Conservation (phyloP, 2,329 filamentous ascomycete genomes). For the Phaeoacremonium minimum region DNA sequence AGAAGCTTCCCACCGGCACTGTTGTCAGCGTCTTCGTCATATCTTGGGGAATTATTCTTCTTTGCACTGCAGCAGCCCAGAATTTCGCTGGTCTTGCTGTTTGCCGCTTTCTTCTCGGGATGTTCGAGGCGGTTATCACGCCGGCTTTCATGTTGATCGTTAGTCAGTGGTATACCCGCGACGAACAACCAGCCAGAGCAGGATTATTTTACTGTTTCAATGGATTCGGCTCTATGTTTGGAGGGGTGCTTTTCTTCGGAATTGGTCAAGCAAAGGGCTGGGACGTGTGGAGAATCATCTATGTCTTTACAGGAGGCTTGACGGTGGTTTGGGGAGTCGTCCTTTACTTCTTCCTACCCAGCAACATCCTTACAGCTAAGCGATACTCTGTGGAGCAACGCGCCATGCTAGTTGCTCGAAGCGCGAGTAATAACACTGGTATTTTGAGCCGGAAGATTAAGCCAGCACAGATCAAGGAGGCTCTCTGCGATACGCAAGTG, state of each 20-base stretch:
- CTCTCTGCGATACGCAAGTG: constrained; percentile 35
- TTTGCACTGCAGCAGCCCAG: not conserved
- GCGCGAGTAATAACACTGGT: constrained; percentile 30
- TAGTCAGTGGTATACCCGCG: not conserved
- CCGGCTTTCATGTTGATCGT: not conserved
- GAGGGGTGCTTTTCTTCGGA: constrained; percentile 28
- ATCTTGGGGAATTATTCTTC: not conserved
- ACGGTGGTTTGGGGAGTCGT: constrained; percentile 35
- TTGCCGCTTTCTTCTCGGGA: not conserved
- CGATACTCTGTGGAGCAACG: constrained; percentile 37
- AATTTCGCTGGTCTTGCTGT: not conserved
- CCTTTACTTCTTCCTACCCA: constrained; percentile 33
- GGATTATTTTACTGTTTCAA: constrained; percentile 37
- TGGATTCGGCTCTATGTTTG: constrained; percentile 30
- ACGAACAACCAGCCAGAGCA: constrained; percentile 40
- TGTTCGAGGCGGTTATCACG: not conserved
- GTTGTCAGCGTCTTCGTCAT: not conserved
- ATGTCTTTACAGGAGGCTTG: constrained; percentile 36
- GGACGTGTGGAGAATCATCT: constrained; percentile 38
- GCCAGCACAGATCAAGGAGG: constrained; percentile 41
- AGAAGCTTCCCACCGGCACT: not conserved
- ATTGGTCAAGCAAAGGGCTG: constrained; percentile 35
- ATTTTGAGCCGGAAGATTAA: constrained; percentile 44
- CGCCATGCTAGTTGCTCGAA: constrained; percentile 32
- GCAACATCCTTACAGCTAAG: constrained; percentile 34